Base-by-base conservation (phyloP, 2,329 filamentous ascomycete genomes). In the Davidsoniella eucalypti region DNA sequence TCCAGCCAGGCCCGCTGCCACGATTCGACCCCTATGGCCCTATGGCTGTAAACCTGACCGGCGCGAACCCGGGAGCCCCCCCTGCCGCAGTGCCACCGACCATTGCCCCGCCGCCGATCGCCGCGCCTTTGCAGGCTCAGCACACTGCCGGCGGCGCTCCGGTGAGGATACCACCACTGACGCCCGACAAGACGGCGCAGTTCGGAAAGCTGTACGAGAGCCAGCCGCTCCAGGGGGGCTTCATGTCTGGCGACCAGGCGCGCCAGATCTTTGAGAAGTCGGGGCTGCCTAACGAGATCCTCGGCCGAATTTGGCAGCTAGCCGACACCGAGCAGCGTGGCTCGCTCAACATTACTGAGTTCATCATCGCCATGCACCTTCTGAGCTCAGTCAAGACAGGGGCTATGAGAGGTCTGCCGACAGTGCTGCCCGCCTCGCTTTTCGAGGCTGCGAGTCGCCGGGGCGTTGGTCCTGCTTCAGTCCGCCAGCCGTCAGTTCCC, bases 341-440 rank as follows among this genome's bases (percentile, higher is more conserved):
- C 47, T 80, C 83, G 29, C 72, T 98, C 36, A 84, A 88, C 52
- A 73, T 81, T 58, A 90, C 87, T 12, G 92, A 96, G 59, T 98
- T 98, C 63, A 84, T 94, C 61, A 93, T 98, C 60, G 92, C 92
- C 43, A 98, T 98, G 92, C 92, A 98, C 64, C 71, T 98, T 54
- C 73, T 98, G 55, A 90, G 87, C 12, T 94, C 87, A 10, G 87
- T 86, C 67, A 94, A 94, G 70, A 83, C 80, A 10, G 84, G 87
- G 18, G 73, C 80, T 26, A 74, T 98, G 63, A 80, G 86, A 55
- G 79, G 76, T 17, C 72, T 96, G 51, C 92, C 92, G 1, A 82
- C 70, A 54, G 77, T 83, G 23, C 74, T 98, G 2, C 92, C 92
- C 5, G 79, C 85, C 10, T 84, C 82, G 9, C 70, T 98, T 4